Evolutionary conservation across 495 filamentous ascomycete genomes (phyloP), one percentile per base, ranked within the genome.

Genomic region (Choiromyces venosus): DNA sequence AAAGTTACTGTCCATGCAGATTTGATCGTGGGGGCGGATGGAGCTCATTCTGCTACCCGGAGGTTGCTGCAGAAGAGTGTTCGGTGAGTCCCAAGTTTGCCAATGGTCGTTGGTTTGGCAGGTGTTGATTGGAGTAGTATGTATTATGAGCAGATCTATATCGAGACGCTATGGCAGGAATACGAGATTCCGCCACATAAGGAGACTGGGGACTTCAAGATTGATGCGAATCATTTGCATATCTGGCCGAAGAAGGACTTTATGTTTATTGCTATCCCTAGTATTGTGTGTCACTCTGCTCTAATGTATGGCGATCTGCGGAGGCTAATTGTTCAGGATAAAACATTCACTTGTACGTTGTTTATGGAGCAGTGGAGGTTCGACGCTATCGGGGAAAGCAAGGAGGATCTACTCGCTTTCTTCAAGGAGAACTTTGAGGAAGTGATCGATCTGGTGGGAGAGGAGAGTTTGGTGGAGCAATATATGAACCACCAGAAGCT

Each of bases 231-330:
- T 81, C 93, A 98, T 79, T 87, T 99, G 2, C 95, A 99, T 82
- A 99, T 99, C 83, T 99, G 95, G 95, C 95, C 95, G 1, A 92
- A 91, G 35, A 88, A 89, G 74, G 88, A 92, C 18, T 91, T 93
- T 81, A 98, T 99, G 95, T 99, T 99, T 83, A 98, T 99, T 78
- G 95, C 95, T 29, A 92, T 99, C 37, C 94, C 95, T 0, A 92
- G 90, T 68, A 84, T 89, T 19, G 87, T 88, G 82, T 65, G 85
- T 72, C 18, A 29, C 38, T 68, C 52, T 36, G 40, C 37, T 67
- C 25, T 8, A 36, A 3, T 72, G 42, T 73, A 80, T 37, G 82
- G 46, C 35, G 9, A 44, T 66, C 29, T 29, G 2, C 61, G 14
- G 18, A 19, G 42, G 64, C 73, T 74, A 70, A 38, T 73, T 29